Conservation (phyloP, 805 yeast species). For the Myxozyma vanderwaltii region DNA sequence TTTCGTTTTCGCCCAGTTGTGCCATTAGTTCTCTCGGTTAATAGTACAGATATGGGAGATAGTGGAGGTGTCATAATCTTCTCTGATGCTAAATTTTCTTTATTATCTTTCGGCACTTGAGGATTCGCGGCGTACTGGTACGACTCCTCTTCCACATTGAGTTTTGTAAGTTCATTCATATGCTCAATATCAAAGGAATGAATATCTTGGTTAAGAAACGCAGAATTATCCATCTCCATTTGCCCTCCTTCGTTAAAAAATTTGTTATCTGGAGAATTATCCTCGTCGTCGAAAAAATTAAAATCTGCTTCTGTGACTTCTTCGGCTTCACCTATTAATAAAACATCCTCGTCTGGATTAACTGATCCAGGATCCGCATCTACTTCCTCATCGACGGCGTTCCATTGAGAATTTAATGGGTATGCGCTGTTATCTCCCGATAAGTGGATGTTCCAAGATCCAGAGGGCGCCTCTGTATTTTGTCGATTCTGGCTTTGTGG, state of each 20-base stretch:
- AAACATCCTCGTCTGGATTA: constrained; percentile 22
- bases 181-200: constrained; percentile 11
- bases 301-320: constrained; percentile 49
- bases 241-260: constrained; percentile 24
- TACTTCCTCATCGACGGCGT: constrained; percentile 2
- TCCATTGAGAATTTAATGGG: constrained; percentile 14
- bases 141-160: background rate
- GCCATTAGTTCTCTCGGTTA: constrained; percentile 31
- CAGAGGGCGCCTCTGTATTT: constrained; percentile 15
- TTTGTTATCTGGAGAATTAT: background rate
- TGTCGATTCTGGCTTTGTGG: constrained; percentile 31
- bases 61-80: constrained; percentile 21
- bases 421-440: constrained; percentile 3
- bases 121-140: background rate
- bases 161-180: constrained; percentile 11
- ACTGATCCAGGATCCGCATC: constrained; percentile 14
- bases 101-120: background rate
- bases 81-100: background rate
- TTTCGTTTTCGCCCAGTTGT: constrained; percentile 38
- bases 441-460: constrained; percentile 5
- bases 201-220: constrained; percentile 12
- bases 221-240: constrained; percentile 9
- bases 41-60: constrained; percentile 22
- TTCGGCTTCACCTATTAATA: constrained; percentile 42
- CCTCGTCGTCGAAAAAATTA: constrained; percentile 45